phyloP scores from a whole-genome alignment of 2,329 filamentous ascomycete species.

The Aspergillus caelatus region DNA sequence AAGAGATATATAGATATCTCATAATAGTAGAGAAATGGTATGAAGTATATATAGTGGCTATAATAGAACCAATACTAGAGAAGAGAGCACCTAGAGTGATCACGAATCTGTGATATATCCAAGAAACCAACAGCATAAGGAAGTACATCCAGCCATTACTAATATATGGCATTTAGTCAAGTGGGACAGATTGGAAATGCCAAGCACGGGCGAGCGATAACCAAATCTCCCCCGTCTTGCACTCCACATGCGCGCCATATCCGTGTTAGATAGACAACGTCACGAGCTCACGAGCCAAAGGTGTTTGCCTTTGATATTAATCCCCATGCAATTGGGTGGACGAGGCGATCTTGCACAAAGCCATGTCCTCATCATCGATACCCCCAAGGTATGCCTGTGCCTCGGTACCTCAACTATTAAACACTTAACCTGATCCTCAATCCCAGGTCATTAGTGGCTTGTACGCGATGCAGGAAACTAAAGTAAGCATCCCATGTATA shows the following conservation, averaged over 20 bases:
- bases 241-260: not conserved
- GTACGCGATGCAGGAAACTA: not conserved
- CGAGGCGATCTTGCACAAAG: rapidly evolving
- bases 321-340: not conserved
- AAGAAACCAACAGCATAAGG: too few relatives aligned
- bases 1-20: too few relatives aligned
- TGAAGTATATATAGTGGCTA: too few relatives aligned
- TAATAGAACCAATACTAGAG: too few relatives aligned
- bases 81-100: too few relatives aligned
- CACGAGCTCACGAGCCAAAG: not conserved
- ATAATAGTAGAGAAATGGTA: too few relatives aligned
- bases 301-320: too few relatives aligned
- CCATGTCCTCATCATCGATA: not conserved
- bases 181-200: not conserved
- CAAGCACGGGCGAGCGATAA: not conserved
- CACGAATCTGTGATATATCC: too few relatives aligned
- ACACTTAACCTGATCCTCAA: rapidly evolving
- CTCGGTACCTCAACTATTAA: rapidly evolving
- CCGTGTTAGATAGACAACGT: rapidly evolving
- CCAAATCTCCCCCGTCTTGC: not conserved
- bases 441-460: not conserved
- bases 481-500: not conserved
- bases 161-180: not conserved
- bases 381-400: not conserved
- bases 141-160: too few relatives aligned